Evolutionary conservation across 2,329 filamentous ascomycete genomes (phyloP), one percentile per base, ranked within the genome.

Genomic region (Plectosphaerella plurivora): DNA sequence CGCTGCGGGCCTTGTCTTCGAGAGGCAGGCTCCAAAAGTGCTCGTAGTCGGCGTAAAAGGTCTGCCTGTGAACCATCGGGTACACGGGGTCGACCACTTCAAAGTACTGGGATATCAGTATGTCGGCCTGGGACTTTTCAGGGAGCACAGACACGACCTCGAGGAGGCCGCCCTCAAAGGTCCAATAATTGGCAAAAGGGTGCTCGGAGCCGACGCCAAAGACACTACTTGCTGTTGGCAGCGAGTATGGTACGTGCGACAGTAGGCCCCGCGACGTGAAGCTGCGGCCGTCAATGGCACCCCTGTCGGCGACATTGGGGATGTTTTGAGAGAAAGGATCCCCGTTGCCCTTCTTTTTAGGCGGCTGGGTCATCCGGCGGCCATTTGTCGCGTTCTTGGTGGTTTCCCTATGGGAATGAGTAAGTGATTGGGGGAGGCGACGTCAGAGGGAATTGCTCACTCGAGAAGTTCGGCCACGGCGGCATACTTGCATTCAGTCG

Each of bases 181-280:
- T 92, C 89, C 89, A 93, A 68, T 92, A 92, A 64, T 92, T 92
- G 61, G 87, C 84, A 64, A 91, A 91, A 0, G 87, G 88, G 63
- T 91, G 87, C 63, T 90, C 86, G 1, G 86, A 84, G 14, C 87
- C 88, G 57, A 91, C 84, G n/a, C 88, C 88, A 63, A 92, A 92
- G 51, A 91, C 86, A 58, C 89, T 90, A 51, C 86, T 89, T 2
- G 86, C 84, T 7, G 84, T 84, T 10, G 86, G 82, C 42, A 82
- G 76, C 0, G 87, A 87, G 63, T 87, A 88, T 1, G 88, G 86
- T 3, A 91, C 79, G 61, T 89, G 85, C 49, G 87, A 89, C 45
- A 91, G 74, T 11, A 91, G 74, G 45, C 76, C 76, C 45, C 75
- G 71, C 3, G 76, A 76, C 18, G 71, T 62, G 33, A 63, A 70